Evolutionary conservation across 1,284 basidiomycete species (phyloP).

Genomic region (Anthracocystis walkeri): DNA sequence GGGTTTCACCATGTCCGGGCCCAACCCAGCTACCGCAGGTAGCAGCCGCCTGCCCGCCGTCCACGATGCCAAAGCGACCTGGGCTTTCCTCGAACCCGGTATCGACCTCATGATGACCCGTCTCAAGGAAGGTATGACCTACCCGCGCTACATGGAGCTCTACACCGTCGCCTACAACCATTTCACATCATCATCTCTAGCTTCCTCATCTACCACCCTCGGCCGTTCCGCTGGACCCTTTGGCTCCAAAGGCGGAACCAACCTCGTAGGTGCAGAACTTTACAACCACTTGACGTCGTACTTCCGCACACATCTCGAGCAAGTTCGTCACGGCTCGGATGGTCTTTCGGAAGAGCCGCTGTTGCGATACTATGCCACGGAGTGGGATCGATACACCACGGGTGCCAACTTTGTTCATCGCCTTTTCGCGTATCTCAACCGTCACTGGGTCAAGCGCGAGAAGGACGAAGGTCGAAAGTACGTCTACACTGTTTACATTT

Average conservation of each 20-base stretch:
- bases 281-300: conserved; percentile 89
- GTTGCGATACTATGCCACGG: conserved; percentile 87
- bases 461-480: conserved; percentile 96
- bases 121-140: conserved; percentile 87
- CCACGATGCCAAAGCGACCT: conserved; percentile 75
- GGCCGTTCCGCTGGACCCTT: conserved; percentile 43
- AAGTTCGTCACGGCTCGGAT: conserved; percentile 77
- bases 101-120: conserved; percentile 72
- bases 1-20: conserved; percentile 24
- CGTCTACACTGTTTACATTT: conserved; percentile 94
- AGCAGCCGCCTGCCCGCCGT: conserved; percentile 36
- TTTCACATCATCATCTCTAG: conserved; percentile 90
- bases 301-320: conserved; percentile 75
- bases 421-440: conserved; percentile 95
- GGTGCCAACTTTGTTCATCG: conserved; percentile 88
- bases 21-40: conserved; percentile 20
- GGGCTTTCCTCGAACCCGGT: conserved; percentile 87
- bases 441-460: conserved; percentile 99
- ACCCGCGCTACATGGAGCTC: conserved; percentile 89
- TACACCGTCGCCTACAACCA: conserved; percentile 94
- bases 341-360: conserved; percentile 85
- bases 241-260: conserved; percentile 76
- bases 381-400: conserved; percentile 96
- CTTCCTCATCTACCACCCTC: conserved; percentile 41
- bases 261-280: conserved; percentile 92